Evolutionary conservation across 2,329 filamentous ascomycete genomes (phyloP), one percentile per base, ranked within the genome.

Genomic region (Pseudonectria buxi): DNA sequence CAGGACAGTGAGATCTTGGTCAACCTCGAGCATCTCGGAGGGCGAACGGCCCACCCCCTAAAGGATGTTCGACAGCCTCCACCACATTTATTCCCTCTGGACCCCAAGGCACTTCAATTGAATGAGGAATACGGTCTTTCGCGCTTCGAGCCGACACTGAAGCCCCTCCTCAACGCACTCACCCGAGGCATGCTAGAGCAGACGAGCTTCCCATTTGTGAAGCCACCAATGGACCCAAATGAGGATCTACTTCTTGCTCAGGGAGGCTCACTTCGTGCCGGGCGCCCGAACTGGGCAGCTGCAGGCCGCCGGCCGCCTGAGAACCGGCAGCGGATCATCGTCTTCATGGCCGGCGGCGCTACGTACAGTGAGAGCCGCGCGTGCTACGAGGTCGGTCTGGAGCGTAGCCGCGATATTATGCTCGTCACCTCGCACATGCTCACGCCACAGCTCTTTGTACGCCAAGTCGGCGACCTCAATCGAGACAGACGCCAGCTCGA

Each of bases 281-380:
- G 88, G 12, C 94, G 95, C 53, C 92, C 90, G 2, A 95, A 89
- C 28, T 98, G 92, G 92, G 92, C 92, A 2, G 86, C 86, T 35
- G 82, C 85, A 9, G 81, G 87, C 28, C 74, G 83, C 30, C 76
- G 80, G 68, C 40, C 77, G 71, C 41, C 61, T 2, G 90, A 96
- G 57, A 94, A 89, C 46, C 78, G 83, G 35, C 92, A 98, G 58
- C 80, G 92, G 34, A 74, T 96, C 35, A 85, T 98, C 40, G 81
- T 96, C 12, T 96, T 95, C 58, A 83, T 96, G 74, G 92, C 90
- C 2, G 92, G 92, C 31, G 92, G 92, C 29, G 92, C 92, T 14
- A 96, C 92, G 0, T 95, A 90, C 58, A 88, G 86, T 5, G 92
- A 98, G 63, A 76, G 86, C 24, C 79, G 92, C 18, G 75, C 81